Evolutionary conservation across 1,284 basidiomycete genomes (phyloP).

Genomic region (Boletus albobrunnescens): DNA sequence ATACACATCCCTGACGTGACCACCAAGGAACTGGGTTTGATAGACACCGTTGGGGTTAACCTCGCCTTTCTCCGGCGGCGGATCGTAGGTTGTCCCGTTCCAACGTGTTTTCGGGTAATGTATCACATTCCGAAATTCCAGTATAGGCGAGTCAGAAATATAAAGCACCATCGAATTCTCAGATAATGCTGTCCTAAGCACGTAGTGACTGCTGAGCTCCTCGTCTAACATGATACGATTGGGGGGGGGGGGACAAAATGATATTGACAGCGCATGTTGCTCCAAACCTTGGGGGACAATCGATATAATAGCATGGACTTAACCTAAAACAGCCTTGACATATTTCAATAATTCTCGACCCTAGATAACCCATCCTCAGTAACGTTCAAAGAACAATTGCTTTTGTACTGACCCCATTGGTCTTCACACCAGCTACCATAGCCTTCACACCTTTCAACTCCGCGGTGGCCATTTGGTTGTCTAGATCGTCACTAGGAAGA

Average conservation of each 20-base stretch:
- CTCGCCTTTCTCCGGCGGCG: no score
- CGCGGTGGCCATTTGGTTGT: constrained; percentile 15
- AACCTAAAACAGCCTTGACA: constrained; percentile 64
- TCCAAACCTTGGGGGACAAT: neutral
- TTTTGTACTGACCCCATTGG: constrained; percentile 53
- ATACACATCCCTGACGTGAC: no score
- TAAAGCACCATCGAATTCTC: no score
- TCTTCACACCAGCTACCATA: constrained; percentile 72
- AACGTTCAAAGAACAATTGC: neutral
- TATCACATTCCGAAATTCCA: no score
- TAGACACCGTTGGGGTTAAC: no score
- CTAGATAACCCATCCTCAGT: constrained; percentile 35
- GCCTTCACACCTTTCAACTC: constrained; percentile 55
- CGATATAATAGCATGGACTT: constrained; percentile 11
- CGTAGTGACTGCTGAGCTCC: no score
- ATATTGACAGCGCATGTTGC: constrained; percentile 1
- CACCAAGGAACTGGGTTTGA: no score
- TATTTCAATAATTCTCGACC: constrained; percentile 70
- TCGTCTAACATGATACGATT: neutral
- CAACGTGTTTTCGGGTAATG: no score
- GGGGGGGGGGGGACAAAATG: neutral
- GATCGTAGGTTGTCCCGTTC: no score
- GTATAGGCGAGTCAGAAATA: no score
- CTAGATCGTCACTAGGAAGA: constrained; percentile 9
- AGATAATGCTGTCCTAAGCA: neutral